phyloP scores from a whole-genome alignment of 2,329 filamentous ascomycete species.

The Fusarium sp. region DNA sequence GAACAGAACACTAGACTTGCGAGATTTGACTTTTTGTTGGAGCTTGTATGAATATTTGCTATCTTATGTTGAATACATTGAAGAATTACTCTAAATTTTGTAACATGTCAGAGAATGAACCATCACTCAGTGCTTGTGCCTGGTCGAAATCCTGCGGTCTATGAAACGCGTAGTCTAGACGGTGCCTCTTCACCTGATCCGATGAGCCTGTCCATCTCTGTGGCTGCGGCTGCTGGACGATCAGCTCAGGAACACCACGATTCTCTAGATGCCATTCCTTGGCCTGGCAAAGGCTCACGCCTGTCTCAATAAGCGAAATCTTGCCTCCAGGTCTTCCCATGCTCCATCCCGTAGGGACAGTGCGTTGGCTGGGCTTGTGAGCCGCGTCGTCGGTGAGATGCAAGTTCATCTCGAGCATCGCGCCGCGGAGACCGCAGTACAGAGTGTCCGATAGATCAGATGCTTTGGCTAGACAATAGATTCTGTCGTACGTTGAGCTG shows the following conservation, averaged over 20 bases:
- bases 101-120: not conserved
- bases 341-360: constrained; percentile 46
- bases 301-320: constrained; percentile 51
- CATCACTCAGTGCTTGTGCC: constrained; percentile 2
- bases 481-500: constrained; percentile 47
- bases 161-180: constrained; percentile 44
- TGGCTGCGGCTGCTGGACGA: constrained; percentile 33
- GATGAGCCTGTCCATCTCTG: constrained; percentile 1
- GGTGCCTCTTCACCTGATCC: constrained; percentile 33
- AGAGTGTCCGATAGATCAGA: constrained; percentile 62
- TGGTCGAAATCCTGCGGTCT: constrained; percentile 30
- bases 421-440: constrained; percentile 63
- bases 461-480: constrained; percentile 63
- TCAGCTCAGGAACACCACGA: constrained; percentile 45
- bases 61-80: constrained; percentile 11
- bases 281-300: constrained; percentile 46
- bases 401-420: constrained; percentile 59
- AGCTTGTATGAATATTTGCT: constrained; percentile 12
- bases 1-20: constrained; percentile 11
- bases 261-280: constrained; percentile 38
- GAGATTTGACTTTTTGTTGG: constrained; percentile 14
- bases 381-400: constrained; percentile 45
- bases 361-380: constrained; percentile 7
- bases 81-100: constrained; percentile 14
- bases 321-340: constrained; percentile 38